Base-by-base conservation (phyloP, 306 rosid genomes). In the Lathyrus tuberosus region DNA sequence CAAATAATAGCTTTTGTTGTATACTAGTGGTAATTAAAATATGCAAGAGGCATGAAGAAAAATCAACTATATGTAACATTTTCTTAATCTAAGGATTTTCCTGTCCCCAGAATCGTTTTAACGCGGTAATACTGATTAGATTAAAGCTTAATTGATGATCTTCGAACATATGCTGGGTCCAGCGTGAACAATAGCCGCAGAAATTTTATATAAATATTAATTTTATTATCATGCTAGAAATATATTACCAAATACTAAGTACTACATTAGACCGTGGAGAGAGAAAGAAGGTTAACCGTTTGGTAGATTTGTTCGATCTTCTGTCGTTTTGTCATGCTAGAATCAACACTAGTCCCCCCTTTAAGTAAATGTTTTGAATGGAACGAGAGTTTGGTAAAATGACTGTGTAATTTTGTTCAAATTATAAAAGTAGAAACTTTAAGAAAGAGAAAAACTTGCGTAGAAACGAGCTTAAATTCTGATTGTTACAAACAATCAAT, bases 151-250 rank as follows among this genome's bases (percentile, higher is more conserved):
- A 65, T 24, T 13, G 30, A 47, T 54, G 73, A 67, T 79, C 46
- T 75, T 15, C 58, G 67, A 79, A 82, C 71, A 82, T 79, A 79
- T 79, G 83, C 18, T 75, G 83, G 81, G 43, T 52, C 81, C 57
- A 15, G 16, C 49, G 1, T 54, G 37, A 65, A 65, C 68, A 72
- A 24, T 24, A 11, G 24, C 37, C 31, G 41, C 37, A 9, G 12
- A 6, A 73, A 17, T 3, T 63, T 42, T 1, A 62, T 65, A 69
- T 41, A 35, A 4, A 20, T 54, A 52, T 5, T 5, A 44, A 33
- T 33, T 33, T 6, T 33, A 0, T 8, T 6, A 33, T 33, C 38
- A 6, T 33, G 8, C 38, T 33, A 33, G 38, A 33, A 33, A 33
- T 33, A 33, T 35, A 35, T 35, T 35, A 33, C 37, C 5, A 33